These are phyloP conservation scores for Helichrysum umbraculigerum DNA, from an alignment of 129 eudicot species.

Conservation along the genomic window DNA sequence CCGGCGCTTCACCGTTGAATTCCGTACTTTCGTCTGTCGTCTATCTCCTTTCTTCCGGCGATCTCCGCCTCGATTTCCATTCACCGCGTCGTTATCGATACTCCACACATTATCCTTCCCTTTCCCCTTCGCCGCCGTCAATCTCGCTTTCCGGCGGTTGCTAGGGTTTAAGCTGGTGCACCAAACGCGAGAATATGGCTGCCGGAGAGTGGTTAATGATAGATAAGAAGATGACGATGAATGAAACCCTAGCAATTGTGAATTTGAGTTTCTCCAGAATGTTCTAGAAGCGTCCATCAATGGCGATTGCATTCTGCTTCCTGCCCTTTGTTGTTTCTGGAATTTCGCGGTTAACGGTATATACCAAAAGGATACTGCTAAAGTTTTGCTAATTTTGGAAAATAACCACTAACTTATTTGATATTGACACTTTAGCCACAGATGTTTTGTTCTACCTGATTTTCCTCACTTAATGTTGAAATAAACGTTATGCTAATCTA, in stretches of 20 bases:
- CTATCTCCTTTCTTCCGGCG: conserved; percentile 40
- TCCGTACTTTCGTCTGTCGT: conserved; percentile 28
- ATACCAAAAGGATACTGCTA: conserved; percentile 22
- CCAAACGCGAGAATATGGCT: conserved; percentile 37
- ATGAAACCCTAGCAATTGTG: conserved; percentile 29
- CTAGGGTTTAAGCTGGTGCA: conserved; percentile 33
- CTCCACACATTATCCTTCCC: conserved; percentile 98
- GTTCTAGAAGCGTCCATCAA: conserved; percentile 46
- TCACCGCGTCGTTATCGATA: conserved; percentile 55
- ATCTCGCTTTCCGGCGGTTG: conserved; percentile 28
- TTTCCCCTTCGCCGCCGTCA: conserved; percentile 50
- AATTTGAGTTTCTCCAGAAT: conserved; percentile 19
- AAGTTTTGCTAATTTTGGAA: conserved; percentile 5
- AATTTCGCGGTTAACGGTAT: conserved; percentile 16
- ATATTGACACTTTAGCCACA: background rate
- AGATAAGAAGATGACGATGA: conserved; percentile 22
- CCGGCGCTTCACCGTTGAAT: conserved; percentile 33
- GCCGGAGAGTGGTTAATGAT: conserved; percentile 12
- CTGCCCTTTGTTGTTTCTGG: conserved; percentile 17
- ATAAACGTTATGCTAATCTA: too few species aligned
- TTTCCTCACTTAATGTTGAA: background rate
- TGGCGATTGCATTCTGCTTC: conserved; percentile 59
- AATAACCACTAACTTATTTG: background rate
- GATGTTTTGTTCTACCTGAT: background rate
- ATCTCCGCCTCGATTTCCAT: conserved; percentile 39